These are phyloP conservation scores for Dendrostoma leiphaemia DNA, from an alignment of 2,329 filamentous ascomycete species.

Conservation along the genomic window DNA sequence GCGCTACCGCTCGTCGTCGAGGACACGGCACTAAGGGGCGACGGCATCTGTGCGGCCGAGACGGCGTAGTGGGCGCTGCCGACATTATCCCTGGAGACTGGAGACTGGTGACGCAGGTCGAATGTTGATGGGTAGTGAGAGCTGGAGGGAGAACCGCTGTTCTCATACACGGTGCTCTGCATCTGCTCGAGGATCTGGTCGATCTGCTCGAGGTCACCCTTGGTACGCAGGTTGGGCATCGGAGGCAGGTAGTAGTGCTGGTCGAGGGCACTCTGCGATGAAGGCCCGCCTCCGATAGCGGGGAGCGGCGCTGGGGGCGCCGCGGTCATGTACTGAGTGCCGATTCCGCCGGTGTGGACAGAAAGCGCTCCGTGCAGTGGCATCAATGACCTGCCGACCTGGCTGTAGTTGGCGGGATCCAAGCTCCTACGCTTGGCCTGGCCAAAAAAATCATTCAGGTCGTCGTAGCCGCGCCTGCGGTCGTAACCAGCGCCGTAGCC, in stretches of 20 bases:
- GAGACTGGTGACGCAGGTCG: slow-evolving; percentile 49
- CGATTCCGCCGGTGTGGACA: slow-evolving; percentile 54
- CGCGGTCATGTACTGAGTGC: slow-evolving; percentile 54
- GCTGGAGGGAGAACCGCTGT: slow-evolving; percentile 76
- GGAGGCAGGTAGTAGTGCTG: slow-evolving; percentile 86
- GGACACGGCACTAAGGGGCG: slow-evolving; percentile 56
- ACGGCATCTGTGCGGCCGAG: slow-evolving; percentile 57
- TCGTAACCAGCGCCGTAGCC: slow-evolving; percentile 62
- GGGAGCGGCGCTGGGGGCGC: slow-evolving; percentile 46
- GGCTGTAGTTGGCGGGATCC: slow-evolving; percentile 83
- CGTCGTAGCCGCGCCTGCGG: slow-evolving; percentile 82
- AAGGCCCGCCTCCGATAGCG: slow-evolving; percentile 53
- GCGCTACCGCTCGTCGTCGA: slow-evolving; percentile 64
- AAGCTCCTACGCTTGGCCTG: slow-evolving; percentile 89
- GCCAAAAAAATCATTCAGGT: slow-evolving; percentile 90
- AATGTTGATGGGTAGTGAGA: slow-evolving; percentile 71
- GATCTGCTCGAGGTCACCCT: slow-evolving; percentile 90
- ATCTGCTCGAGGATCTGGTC: slow-evolving; percentile 95
- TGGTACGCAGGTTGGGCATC: slow-evolving; percentile 84
- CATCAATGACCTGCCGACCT: slow-evolving; percentile 85
- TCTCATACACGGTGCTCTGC: slow-evolving; percentile 94
- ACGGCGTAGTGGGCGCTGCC: slow-evolving; percentile 33
- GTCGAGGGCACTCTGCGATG: slow-evolving; percentile 57
- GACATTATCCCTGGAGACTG: slow-evolving; percentile 27
- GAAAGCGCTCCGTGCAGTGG: slow-evolving; percentile 72